phyloP scores from a whole-genome alignment of 23 red algal species.

The Gracilariopsis chorda region DNA sequence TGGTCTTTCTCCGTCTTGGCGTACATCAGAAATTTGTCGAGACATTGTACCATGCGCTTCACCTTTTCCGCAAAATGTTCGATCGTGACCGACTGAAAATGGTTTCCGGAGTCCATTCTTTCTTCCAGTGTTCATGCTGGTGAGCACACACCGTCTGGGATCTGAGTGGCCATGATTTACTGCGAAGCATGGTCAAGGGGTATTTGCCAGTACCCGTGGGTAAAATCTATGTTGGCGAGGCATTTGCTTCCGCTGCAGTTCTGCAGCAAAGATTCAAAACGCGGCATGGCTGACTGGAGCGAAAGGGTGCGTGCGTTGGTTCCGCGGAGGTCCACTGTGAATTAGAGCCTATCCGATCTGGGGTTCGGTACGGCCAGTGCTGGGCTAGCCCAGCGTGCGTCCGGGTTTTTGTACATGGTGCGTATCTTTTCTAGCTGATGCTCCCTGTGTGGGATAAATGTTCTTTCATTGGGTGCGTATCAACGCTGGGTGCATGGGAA shows the following conservation, averaged over 20 bases:
- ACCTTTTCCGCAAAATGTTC: no score
- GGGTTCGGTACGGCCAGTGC: constrained; percentile 29
- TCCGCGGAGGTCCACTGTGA: constrained; percentile 18
- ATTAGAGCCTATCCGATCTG: neutral
- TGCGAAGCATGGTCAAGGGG: neutral
- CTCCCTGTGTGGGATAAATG: neutral
- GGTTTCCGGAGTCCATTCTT: neutral
- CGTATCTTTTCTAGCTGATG: neutral
- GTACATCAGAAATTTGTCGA: no score
- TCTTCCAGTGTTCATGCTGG: neutral
- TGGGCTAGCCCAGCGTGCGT: constrained; percentile 4
- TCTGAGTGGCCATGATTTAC: constrained; percentile 5
- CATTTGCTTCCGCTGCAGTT: neutral
- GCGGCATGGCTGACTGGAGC: constrained; percentile 25
- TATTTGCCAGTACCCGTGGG: constrained; percentile 11
- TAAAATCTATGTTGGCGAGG: neutral
- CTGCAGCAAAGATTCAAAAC: neutral
- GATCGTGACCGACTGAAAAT: neutral
- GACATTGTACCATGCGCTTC: no score
- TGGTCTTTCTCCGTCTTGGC: no score
- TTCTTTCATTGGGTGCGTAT: no score
- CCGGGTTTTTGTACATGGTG: neutral
- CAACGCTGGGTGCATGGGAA: neutral
- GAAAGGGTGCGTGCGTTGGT: neutral
- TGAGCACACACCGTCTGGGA: neutral